Evolutionary conservation across 169 alveolate species (phyloP), one percentile per base, ranked within the genome.

Genomic region (Besnoitia besnoiti): DNA sequence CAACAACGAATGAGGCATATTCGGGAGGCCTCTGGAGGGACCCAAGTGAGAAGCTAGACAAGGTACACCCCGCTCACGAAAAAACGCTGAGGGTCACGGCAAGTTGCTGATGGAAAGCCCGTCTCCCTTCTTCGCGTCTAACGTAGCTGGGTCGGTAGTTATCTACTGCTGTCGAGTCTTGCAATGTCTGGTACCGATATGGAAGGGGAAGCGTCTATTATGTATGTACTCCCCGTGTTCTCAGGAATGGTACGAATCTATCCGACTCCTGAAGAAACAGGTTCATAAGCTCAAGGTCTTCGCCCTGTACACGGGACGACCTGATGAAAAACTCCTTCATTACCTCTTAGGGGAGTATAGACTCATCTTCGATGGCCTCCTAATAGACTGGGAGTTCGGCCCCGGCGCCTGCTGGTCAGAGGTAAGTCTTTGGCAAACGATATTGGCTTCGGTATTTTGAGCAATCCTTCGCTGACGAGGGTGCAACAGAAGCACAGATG

Each of bases 241-340:
- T 4, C 87, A 77, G 87, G 87, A 77, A 77, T 77, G 87, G 87
- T 77, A 77, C 55, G 87, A 77, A 37, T 19, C 87, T 14, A 77
- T 77, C 10, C 87, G 87, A 1, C 87, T 77, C 35, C 87, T 77
- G 55, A 77, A 39, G 87, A 77, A 77, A 21, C 87, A 77, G 40
- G 87, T 77, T 37, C 87, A 51, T 14, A 77, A 77, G 59, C 55
- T 77, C 59, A 77, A 77, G 87, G 47, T 39, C 61, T 44, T 42
- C 47, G 87, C 87, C 19, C 33, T 77, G 87, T 77, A 77, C 87
- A 42, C 87, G 16, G 87, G 87, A 2, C 7, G 16, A 12, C 87
- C 87, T 27, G 87, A 77, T 35, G 59, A 77, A 27, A 77, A 35
- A 27, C 87, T 77, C 19, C 87, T 77, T 19, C 87, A 77, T 30